Percentiles rank a stretch among this genome's conserved stretches.
Evolutionary conservation across 169 alveolate species (phyloP).

Genomic region (Amoebophrya sp.): DNA sequence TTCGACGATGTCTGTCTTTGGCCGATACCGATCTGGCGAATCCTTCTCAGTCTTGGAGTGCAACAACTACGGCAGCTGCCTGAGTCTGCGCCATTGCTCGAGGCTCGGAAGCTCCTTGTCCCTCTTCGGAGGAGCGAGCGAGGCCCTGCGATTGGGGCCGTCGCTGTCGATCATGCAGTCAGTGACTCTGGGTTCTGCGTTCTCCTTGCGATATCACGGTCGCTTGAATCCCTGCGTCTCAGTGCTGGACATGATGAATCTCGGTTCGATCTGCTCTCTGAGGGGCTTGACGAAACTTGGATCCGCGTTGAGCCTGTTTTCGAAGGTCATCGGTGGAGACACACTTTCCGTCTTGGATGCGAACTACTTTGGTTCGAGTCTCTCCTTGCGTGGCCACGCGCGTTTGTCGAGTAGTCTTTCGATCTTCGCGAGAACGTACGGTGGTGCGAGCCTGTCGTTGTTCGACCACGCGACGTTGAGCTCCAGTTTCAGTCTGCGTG

Average conservation of each 20-base stretch:
- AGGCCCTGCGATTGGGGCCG: neutral
- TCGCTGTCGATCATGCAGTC: neutral
- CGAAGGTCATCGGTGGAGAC: neutral
- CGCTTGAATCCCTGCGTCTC: neutral
- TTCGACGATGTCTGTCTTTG: neutral
- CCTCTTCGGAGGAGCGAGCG: neutral
- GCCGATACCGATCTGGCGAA: neutral
- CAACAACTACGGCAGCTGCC: neutral
- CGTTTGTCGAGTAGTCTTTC: neutral
- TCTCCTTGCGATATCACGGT: neutral
- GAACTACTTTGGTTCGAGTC: neutral
- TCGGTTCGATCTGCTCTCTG: neutral
- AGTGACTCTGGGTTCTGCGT: neutral
- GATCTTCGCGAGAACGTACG: neutral
- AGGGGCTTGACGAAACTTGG: neutral
- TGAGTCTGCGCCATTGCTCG: neutral
- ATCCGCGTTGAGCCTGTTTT: neutral
- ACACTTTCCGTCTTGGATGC: constrained; percentile 6
- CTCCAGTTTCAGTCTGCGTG: neutral
- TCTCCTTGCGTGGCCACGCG: neutral
- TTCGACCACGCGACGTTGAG: neutral
- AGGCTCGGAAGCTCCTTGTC: neutral
- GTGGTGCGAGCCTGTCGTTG: neutral
- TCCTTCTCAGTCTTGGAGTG: neutral
- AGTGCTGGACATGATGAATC: neutral